Base-by-base conservation (phyloP, 768 basidiomycete species). In the Thelephora aurantiotincta region DNA sequence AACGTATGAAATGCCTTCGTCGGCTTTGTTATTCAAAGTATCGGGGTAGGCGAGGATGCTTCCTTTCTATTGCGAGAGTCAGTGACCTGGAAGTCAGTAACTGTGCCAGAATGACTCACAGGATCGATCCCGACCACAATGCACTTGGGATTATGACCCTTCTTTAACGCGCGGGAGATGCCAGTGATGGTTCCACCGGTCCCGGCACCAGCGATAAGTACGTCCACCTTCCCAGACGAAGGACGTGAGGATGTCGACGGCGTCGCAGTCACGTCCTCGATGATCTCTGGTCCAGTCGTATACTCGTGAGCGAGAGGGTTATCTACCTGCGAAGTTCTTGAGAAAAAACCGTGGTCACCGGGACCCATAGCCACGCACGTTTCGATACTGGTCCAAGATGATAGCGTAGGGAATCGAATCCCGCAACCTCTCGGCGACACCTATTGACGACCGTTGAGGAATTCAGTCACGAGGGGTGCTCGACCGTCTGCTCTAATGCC, bases 131-230 rank as follows among this genome's bases (percentile, higher is more conserved):
- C 93, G n/a, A 99, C 74, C 14, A 96, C 73, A 14, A 79, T 63
- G 55, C 79, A 81, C 2, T 76, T 68, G 22, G 73, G 64, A 56
- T 92, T 92, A 58, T 90, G 84, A 9, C 64, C 68, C 61, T 78
- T 83, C 71, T 85, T 87, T 55, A 94, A 67, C 2, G 82, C 82
- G 13, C 80, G 72, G 14, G 87, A 81, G 43, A 87, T 61, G 1
- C 94, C 94, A n/a, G 87, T 88, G 51, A 99, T 67, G 0, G 94
- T 97, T 11, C 94, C 94, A 12, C 96, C 94, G 1, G 96, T 99
- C 12, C 96, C 96, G 9, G 93, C 88, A 2, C 88, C 80, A 6
- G 81, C 88, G 18, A 96, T 63, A 44, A 98, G 66, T 1, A 78
- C 81, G 58, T 93, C 83, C 19, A 97, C 78, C 60, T 83, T 81